A percentile compares a stretch with the other conserved stretches of the same genome.
phyloP scores from a whole-genome alignment of 768 basidiomycete genomes.

The Harrya chromipes region DNA sequence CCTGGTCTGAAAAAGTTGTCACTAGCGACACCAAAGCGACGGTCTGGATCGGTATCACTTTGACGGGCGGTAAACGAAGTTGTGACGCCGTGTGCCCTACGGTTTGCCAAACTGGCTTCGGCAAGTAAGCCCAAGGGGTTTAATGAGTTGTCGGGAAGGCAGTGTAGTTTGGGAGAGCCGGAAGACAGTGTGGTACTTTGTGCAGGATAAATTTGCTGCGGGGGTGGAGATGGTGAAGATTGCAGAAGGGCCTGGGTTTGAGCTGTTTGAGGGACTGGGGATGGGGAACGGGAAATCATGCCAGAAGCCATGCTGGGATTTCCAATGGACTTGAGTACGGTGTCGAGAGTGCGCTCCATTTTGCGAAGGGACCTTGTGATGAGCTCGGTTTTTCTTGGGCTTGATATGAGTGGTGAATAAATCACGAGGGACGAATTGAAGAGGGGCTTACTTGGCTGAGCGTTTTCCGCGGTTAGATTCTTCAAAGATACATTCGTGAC shows the following conservation, averaged over 20 bases:
- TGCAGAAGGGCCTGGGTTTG: slow-evolving; percentile 58
- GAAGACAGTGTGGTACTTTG: slow-evolving; percentile 26
- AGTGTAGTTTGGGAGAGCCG: slow-evolving; percentile 83
- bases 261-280: slow-evolving; percentile 53
- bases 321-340: slow-evolving; percentile 83
- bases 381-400: slow-evolving; percentile 76
- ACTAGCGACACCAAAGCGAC: slow-evolving; percentile 75
- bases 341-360: slow-evolving; percentile 92
- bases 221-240: slow-evolving; percentile 44
- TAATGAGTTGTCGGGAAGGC: slow-evolving; percentile 85
- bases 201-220: slow-evolving; percentile 35
- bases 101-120: slow-evolving; percentile 80
- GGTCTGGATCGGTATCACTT: slow-evolving; percentile 36
- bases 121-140: slow-evolving; percentile 93
- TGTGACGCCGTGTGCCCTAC: slow-evolving; percentile 52
- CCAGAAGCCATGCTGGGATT: slow-evolving; percentile 77
- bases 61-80: slow-evolving; percentile 40
- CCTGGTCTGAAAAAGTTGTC: slow-evolving; percentile 92
- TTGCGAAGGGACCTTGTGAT: slow-evolving; percentile 79
- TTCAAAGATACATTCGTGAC: slow-evolving; percentile 94
- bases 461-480: slow-evolving; percentile 95
- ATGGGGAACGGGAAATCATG: slow-evolving; percentile 80
- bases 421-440: slow-evolving; percentile 15
- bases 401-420: slow-evolving; percentile 30
- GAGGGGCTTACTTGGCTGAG: slow-evolving; percentile 61